These are phyloP conservation scores for Chytriomyces sp. DNA, from an alignment of 192 early-diverging fungal species.

Conservation along the genomic window DNA sequence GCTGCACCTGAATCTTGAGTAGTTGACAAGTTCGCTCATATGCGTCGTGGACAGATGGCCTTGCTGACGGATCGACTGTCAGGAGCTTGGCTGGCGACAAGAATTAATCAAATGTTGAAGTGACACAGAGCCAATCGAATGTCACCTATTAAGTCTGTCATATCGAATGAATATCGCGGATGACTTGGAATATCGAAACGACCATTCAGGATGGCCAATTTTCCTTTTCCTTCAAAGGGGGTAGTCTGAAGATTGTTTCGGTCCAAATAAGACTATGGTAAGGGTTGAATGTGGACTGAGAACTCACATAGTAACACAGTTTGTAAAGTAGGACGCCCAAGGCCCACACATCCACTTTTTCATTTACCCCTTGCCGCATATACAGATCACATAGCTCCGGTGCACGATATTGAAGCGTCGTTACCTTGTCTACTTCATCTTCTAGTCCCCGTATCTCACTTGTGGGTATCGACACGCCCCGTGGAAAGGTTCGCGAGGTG, in stretches of 20 bases:
- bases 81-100: no score
- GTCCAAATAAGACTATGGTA: no score
- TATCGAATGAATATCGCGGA: slow-evolving; percentile 56
- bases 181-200: slow-evolving; percentile 76
- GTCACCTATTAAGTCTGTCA: slow-evolving; percentile 48
- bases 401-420: slow-evolving; percentile 93
- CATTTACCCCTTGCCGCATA: slow-evolving; percentile 75
- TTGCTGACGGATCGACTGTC: no score
- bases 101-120: no score
- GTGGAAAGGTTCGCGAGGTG: slow-evolving; percentile 58
- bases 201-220: slow-evolving; percentile 85
- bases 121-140: no score
- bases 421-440: slow-evolving; percentile 83
- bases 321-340: slow-evolving; percentile 95
- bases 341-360: slow-evolving; percentile 82
- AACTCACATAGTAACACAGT: slow-evolving; percentile 81
- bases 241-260: slow-evolving; percentile 73
- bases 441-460: slow-evolving; percentile 76
- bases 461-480: slow-evolving; percentile 59
- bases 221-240: slow-evolving; percentile 90
- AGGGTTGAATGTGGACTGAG: no score
- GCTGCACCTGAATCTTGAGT: no score
- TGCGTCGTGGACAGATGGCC: no score
- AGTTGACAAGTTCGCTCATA: no score
- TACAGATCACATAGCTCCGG: slow-evolving; percentile 96